Evolutionary conservation across 208 protist genomes (phyloP).

Genomic region (Perkinsela sp.): DNA sequence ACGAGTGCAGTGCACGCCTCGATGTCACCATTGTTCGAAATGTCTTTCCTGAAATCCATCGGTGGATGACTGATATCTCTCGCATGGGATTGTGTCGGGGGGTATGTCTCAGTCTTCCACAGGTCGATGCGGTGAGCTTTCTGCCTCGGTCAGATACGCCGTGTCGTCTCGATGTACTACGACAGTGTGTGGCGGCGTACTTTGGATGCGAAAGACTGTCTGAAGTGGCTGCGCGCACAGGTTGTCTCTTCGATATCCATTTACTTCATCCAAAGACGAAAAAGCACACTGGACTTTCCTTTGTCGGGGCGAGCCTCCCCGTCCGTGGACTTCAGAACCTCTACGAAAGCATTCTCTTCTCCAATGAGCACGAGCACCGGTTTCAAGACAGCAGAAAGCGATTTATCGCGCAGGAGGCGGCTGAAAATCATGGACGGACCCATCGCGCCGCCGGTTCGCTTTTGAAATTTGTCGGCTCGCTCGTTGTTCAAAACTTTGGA

Average conservation of each 20-base stretch:
- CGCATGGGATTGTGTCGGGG: not conserved
- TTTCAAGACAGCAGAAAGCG: not conserved
- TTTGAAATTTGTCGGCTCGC: not conserved
- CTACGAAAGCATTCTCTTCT: not conserved
- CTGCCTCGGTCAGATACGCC: not conserved
- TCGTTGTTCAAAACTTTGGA: not conserved
- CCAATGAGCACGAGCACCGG: not conserved
- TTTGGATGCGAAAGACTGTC: not conserved
- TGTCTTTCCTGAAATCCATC: not conserved
- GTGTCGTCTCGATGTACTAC: not conserved
- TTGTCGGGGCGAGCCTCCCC: not conserved
- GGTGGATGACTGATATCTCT: not conserved
- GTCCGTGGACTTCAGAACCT: not conserved
- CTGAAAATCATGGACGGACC: not conserved
- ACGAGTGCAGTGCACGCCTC: not conserved
- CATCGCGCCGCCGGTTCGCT: not conserved
- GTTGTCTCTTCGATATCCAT: not conserved
- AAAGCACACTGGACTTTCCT: not conserved
- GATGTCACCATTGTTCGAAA: not conserved
- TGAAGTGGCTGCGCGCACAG: not conserved
- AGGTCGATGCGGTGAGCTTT: not conserved
- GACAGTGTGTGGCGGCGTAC: not conserved
- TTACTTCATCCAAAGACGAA: not conserved
- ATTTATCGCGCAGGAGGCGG: not conserved
- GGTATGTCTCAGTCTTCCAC: not conserved